Base-by-base conservation (phyloP, 108 stramenopile genomes). In the Pseudonitzschia multiseries region DNA sequence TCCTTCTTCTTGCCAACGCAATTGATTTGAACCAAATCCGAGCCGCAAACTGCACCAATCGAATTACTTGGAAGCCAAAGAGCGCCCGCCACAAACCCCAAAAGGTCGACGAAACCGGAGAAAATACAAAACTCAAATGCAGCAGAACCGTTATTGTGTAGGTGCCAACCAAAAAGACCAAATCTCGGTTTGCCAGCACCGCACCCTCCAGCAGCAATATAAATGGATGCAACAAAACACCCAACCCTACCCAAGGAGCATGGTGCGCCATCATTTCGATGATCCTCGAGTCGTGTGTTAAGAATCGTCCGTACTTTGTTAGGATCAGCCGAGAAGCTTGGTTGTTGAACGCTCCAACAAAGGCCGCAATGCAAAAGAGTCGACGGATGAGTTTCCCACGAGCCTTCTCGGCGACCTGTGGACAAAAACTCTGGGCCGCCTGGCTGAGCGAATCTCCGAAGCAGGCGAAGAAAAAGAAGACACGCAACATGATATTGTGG, bases 381-480 rank as follows among this genome's bases (percentile, higher is more conserved):
- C 78, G 72, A 44, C 66, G 46, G 29, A 78, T 29, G 20, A 75
- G 54, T 57, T 62, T 64, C 6, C 69, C 22, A 28, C 63, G 70
- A 8, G 36, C 56, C 20, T 79, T 80, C 21, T 71, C 22, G 56
- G 84, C 69, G 17, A 93, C 80, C 36, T 79, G 84, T 0, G 97
- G 97, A 24, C 96, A 74, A 70, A 93, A 98, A 20, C 90, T 89
- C 74, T 98, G 97, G 18, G 94, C 90, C 2, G 92, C 82, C 71
- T 95, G 93, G 26, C 83, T 75, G 8, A 97, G 28, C 4, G 93
- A 85, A 73, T 98, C 96, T 9, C 96, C 96, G 63, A 95, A 92
- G 17, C 93, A 97, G 12, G 76, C 80, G 80, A 92, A 97, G 77
- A 97, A 96, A 83, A 96, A 97, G 81, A 95, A 97, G 41, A 97